phyloP scores from a whole-genome alignment of 2,329 filamentous ascomycete genomes.

The Clarireedia monteithiana region DNA sequence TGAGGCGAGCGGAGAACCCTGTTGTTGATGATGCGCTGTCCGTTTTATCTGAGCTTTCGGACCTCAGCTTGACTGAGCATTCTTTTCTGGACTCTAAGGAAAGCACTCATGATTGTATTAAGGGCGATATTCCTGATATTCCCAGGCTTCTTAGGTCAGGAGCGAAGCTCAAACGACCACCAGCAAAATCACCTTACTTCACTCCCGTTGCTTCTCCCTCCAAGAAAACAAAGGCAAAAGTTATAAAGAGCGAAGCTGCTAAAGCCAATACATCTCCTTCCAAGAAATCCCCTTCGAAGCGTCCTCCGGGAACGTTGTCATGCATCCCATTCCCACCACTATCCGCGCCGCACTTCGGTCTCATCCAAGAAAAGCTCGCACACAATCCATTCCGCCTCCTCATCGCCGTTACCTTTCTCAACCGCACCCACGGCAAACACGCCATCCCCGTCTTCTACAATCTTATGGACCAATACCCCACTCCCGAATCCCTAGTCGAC shows the following conservation, averaged over 20 bases:
- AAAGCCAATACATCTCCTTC: not conserved
- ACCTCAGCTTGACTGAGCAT: constrained; percentile 12
- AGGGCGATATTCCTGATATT: constrained; percentile 8
- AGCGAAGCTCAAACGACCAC: constrained; percentile 18
- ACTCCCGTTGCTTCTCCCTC: constrained; percentile 8
- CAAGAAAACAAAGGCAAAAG: constrained; percentile 1
- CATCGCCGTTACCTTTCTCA: constrained; percentile 76
- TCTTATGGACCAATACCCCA: constrained; percentile 62
- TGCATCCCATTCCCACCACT: constrained; percentile 61
- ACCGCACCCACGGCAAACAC: constrained; percentile 65
- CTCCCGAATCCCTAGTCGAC: constrained; percentile 51
- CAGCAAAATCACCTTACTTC: constrained; percentile 29
- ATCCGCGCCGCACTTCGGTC: constrained; percentile 56
- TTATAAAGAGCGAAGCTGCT: not conserved
- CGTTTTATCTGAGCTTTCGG: constrained; percentile 11
- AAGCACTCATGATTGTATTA: constrained; percentile 11
- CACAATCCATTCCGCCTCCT: constrained; percentile 72
- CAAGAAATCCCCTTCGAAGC: constrained; percentile 12
- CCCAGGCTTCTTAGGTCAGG: constrained; percentile 2
- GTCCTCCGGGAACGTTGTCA: constrained; percentile 34
- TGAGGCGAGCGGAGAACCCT: not conserved
- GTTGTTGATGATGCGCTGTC: not conserved
- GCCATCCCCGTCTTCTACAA: constrained; percentile 70
- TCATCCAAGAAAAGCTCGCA: constrained; percentile 76
- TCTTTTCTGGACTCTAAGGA: constrained; percentile 15